phyloP scores from a whole-genome alignment of 2,329 filamentous ascomycete species.

The Myrmaecium sp. region DNA sequence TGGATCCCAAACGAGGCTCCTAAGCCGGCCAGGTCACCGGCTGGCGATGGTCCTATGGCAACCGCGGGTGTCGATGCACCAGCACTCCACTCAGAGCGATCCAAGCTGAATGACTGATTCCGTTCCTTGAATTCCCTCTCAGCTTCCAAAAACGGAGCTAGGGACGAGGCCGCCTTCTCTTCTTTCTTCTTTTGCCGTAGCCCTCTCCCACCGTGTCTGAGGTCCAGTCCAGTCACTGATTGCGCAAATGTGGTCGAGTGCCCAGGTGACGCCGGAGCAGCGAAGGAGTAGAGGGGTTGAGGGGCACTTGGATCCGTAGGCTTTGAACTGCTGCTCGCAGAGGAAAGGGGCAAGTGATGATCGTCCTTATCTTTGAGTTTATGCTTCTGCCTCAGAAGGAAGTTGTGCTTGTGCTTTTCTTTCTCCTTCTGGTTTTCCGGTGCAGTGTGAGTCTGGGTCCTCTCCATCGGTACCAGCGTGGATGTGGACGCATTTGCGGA shows the following conservation, averaged over 20 bases:
- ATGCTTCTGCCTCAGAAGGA: slow-evolving; percentile 62
- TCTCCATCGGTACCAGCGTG: slow-evolving; percentile 51
- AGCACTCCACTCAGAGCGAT: slow-evolving; percentile 20
- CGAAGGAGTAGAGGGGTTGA: slow-evolving; percentile 64
- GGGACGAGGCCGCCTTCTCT: slow-evolving; percentile 28
- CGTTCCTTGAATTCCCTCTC: slow-evolving; percentile 17
- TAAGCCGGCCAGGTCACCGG: slow-evolving; percentile 15
- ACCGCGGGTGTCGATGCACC: slow-evolving; percentile 8
- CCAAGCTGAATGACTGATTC: slow-evolving; percentile 21
- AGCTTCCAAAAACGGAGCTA: slow-evolving; percentile 16
- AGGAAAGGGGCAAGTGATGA: slow-evolving; percentile 51
- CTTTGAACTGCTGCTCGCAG: slow-evolving; percentile 58
- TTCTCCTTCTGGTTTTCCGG: slow-evolving; percentile 45
- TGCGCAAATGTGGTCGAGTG: slow-evolving; percentile 57
- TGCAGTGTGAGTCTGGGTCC: slow-evolving; percentile 17
- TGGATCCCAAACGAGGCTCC: slow-evolving; percentile 30
- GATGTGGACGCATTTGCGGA: slow-evolving; percentile 61
- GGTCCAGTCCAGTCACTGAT: slow-evolving; percentile 63
- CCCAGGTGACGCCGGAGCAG: slow-evolving; percentile 53
- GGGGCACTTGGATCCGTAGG: slow-evolving; percentile 60
- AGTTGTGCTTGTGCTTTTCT: slow-evolving; percentile 60
- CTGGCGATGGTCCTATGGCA: slow-evolving; percentile 9
- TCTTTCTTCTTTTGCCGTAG: slow-evolving; percentile 55
- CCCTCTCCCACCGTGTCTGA: slow-evolving; percentile 60
- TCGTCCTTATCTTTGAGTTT: slow-evolving; percentile 60